A percentile compares a stretch with the other conserved stretches of the same genome.
phyloP scores from a whole-genome alignment of 202 grass and related monocot genomes.

The Elaeis oleifera region DNA sequence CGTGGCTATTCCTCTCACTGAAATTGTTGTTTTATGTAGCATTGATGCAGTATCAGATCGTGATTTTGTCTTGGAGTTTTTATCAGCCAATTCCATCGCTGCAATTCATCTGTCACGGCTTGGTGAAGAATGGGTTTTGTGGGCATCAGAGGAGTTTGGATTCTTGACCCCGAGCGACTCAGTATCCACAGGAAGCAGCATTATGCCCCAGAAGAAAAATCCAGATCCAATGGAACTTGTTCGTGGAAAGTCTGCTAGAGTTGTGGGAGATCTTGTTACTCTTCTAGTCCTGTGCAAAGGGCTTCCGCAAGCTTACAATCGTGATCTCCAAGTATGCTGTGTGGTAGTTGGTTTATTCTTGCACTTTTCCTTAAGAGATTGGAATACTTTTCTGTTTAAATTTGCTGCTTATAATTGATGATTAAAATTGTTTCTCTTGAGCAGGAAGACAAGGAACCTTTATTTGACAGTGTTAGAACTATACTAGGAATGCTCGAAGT shows the following conservation, averaged over 20 bases:
- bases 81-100: slow-evolving; percentile 70
- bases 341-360: not conserved
- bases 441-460: slow-evolving; percentile 98
- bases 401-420: slow-evolving; percentile 23
- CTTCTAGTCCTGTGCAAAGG: slow-evolving; percentile 85
- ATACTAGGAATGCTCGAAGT: slow-evolving; percentile 94
- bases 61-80: slow-evolving; percentile 90
- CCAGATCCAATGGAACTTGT: slow-evolving; percentile 99
- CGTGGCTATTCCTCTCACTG: too few relatives aligned
- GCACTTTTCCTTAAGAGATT: too few relatives aligned
- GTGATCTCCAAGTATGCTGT: slow-evolving; percentile 67
- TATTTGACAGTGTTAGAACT: slow-evolving; percentile 89
- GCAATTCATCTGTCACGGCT: slow-evolving; percentile 90
- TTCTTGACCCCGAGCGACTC: slow-evolving; percentile 85
- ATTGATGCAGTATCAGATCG: slow-evolving; percentile 98
- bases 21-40: slow-evolving; percentile 25
- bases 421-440: slow-evolving; percentile 13
- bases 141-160: slow-evolving; percentile 96
- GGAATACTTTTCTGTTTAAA: too few relatives aligned
- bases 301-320: slow-evolving; percentile 90
- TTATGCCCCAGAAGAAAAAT: slow-evolving; percentile 99
- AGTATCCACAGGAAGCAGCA: slow-evolving; percentile 97
- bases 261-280: slow-evolving; percentile 82
- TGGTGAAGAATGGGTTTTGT: slow-evolving; percentile 97
- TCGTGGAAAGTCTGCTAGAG: slow-evolving; percentile 92